These are phyloP conservation scores for Hirsutella rhossiliensis DNA, from an alignment of 2,329 filamentous ascomycete genomes.

Conservation along the genomic window DNA sequence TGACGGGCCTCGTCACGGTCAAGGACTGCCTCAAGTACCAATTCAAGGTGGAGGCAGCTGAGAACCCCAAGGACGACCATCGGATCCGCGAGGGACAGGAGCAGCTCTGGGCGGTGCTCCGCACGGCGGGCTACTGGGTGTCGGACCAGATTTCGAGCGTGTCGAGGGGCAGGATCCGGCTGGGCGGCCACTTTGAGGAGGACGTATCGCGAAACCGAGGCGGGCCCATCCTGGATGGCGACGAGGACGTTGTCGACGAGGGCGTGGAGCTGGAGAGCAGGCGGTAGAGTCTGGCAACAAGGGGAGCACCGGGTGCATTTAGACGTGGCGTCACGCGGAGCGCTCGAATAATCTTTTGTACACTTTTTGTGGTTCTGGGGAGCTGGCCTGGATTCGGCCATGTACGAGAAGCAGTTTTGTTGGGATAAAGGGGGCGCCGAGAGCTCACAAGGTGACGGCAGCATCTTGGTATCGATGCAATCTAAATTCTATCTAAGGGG, in stretches of 20 bases:
- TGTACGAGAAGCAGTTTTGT: not conserved
- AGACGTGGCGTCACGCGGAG: not conserved
- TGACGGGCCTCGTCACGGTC: conserved; percentile 81
- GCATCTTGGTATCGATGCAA: not conserved
- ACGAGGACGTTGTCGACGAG: conserved; percentile 27
- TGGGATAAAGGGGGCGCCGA: not conserved
- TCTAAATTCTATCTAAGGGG: not conserved
- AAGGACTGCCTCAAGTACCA: conserved; percentile 97
- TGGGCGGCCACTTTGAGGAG: conserved; percentile 29
- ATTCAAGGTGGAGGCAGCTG: conserved; percentile 85
- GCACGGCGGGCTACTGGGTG: conserved; percentile 43
- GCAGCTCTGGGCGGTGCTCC: conserved; percentile 49
- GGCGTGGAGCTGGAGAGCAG: conserved; percentile 31
- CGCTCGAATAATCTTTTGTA: not conserved
- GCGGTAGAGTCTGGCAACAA: conserved; percentile 4
- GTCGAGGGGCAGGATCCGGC: conserved; percentile 44
- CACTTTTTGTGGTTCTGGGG: too few relatives aligned
- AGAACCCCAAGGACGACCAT: conserved; percentile 54
- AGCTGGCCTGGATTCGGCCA: too few relatives aligned
- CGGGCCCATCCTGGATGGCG: conserved; percentile 27
- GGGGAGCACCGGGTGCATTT: not conserved
- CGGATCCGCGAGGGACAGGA: conserved; percentile 47
- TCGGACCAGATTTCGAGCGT: conserved; percentile 38
- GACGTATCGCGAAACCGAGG: conserved; percentile 29
- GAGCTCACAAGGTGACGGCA: not conserved